Conservation (phyloP, 176 grass and related monocot species). For the Dendrocalamus sinicus region DNA sequence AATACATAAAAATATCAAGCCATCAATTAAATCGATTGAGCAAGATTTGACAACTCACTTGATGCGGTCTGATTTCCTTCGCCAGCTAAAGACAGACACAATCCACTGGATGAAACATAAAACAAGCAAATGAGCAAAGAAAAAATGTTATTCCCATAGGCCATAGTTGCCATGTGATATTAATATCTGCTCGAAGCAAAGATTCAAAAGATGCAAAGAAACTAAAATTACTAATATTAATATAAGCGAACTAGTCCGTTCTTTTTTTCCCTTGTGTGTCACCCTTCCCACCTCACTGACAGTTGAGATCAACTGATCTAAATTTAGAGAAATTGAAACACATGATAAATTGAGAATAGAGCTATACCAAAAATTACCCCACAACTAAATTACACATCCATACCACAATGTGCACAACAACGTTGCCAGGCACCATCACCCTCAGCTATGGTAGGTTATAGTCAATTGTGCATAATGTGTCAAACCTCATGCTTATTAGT, state of each 20-base stretch:
- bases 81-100: conserved; percentile 57
- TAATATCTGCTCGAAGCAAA: conserved; percentile 1
- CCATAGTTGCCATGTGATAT: background rate
- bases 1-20: background rate
- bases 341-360: background rate
- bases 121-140: conserved; percentile 30
- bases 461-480: conserved; percentile 5
- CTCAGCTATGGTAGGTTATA: background rate
- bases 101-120: conserved; percentile 64
- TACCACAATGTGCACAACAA: conserved; percentile 25
- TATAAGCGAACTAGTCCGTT: background rate
- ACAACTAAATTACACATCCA: conserved; percentile 1
- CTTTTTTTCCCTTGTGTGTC: background rate
- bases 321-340: background rate
- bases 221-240: background rate
- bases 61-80: conserved; percentile 61
- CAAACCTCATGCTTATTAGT: background rate
- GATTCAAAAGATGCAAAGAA: background rate
- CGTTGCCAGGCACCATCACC: background rate
- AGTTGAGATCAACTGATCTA: background rate
- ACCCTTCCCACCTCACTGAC: background rate
- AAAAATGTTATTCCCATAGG: background rate
- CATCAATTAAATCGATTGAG: conserved; percentile 6
- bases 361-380: background rate
- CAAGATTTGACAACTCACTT: conserved; percentile 57